These are phyloP conservation scores for Dactylonectria macrodidyma DNA, from an alignment of 2,329 filamentous ascomycete genomes.

Conservation along the genomic window DNA sequence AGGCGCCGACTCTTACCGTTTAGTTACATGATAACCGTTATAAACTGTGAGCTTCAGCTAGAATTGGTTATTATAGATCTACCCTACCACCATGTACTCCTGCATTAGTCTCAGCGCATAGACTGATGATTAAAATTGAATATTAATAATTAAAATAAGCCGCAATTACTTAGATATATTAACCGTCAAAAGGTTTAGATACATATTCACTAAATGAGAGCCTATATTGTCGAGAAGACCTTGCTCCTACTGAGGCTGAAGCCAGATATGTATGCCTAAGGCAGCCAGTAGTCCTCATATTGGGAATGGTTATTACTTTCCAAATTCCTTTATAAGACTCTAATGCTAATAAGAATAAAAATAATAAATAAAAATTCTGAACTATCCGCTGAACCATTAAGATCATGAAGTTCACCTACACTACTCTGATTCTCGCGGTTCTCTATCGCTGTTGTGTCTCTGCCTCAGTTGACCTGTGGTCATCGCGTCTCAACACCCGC, in stretches of 20 bases:
- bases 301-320: no score
- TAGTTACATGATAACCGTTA: neutral
- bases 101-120: neutral
- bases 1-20: neutral
- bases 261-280: no score
- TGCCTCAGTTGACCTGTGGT: constrained; percentile 42
- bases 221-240: no score
- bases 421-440: constrained; percentile 32
- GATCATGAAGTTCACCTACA: constrained; percentile 38
- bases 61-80: neutral
- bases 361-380: no score
- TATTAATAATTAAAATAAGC: neutral
- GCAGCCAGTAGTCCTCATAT: no score
- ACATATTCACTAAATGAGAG: neutral
- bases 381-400: neutral
- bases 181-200: neutral
- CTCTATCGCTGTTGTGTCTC: constrained; percentile 32
- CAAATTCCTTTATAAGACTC: neutral
- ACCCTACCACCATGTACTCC: neutral
- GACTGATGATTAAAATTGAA: neutral
- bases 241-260: no score
- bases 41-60: neutral
- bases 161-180: neutral
- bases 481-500: constrained; percentile 35
- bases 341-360: neutral